Evolutionary conservation across 2,329 filamentous ascomycete genomes (phyloP).

Genomic region (Monosporascus sp.): DNA sequence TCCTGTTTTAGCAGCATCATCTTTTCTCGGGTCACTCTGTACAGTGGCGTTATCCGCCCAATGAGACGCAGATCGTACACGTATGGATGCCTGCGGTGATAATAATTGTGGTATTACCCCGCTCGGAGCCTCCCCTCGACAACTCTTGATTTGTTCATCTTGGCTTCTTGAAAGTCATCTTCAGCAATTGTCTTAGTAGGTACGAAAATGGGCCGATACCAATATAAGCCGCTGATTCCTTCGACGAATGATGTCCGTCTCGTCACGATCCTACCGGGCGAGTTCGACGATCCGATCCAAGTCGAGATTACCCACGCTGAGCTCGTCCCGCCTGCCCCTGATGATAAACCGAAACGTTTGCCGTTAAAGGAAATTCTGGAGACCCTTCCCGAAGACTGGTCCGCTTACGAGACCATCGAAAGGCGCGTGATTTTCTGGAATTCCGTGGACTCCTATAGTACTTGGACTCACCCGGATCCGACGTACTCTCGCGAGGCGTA

Average conservation of each 20-base stretch:
- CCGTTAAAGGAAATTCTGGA: slow-evolving; percentile 9
- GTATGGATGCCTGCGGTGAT: too few species aligned
- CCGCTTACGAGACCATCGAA: slow-evolving; percentile 6
- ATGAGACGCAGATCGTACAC: too few species aligned
- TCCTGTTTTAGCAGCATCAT: too few species aligned
- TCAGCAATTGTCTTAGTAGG: too few species aligned
- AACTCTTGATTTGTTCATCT: too few species aligned
- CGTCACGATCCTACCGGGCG: slow-evolving; percentile 12
- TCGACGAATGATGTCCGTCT: slow-evolving; percentile 10
- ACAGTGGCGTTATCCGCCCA: too few species aligned
- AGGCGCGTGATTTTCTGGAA: slow-evolving; percentile 9
- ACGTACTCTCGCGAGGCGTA: slow-evolving; percentile 2
- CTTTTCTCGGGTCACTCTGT: too few species aligned
- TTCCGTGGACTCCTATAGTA: neutral
- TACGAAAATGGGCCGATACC: slow-evolving; percentile 4
- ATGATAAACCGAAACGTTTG: slow-evolving; percentile 2
- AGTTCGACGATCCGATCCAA: slow-evolving; percentile 9
- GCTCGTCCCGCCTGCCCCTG: slow-evolving; percentile 1
- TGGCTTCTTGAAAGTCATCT: too few species aligned
- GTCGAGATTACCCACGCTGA: slow-evolving; percentile 9
- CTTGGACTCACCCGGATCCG: slow-evolving; percentile 12
- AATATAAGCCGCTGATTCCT: slow-evolving; percentile 10
- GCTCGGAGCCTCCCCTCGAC: too few species aligned
- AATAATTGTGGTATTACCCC: too few species aligned
- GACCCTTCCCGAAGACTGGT: slow-evolving; percentile 5